Base-by-base conservation (phyloP, 2,329 filamentous ascomycete genomes). In the Cladosporium sp. region DNA sequence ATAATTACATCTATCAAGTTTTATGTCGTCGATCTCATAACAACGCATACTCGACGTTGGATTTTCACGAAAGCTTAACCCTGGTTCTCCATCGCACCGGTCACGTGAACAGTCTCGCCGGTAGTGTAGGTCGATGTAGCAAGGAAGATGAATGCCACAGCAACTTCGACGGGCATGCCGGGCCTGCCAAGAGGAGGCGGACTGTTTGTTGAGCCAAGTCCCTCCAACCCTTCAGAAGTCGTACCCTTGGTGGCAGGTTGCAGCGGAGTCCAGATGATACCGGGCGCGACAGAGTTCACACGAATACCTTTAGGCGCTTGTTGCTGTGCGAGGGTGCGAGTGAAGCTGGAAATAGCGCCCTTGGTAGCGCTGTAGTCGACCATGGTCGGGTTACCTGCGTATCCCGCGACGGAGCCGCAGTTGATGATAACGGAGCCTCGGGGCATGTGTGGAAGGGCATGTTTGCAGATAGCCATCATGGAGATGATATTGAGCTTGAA, bases 391-490 rank as follows among this genome's bases (percentile, higher is more conserved):
- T 68, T 81, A 1, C 83, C 82, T 58, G 80, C 75, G 70, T 83
- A 63, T 39, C 43, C 56, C 2, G 55, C 58, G 0, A 80, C 75
- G 0, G 81, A 84, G 1, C 80, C 78, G 1, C 78, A 79, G 70
- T 85, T 85, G 70, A 85, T 82, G 63, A 85, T 84, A 2, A 77
- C 80, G 40, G 34, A 61, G 9, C 72, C 72, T 4, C 81, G 80
- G 58, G 77, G 74, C 81, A 85, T 82, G 63, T 84, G 78, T 5
- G 78, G 78, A 7, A 85, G 68, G 0, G 82, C 75, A 61, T 78
- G 84, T 66, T 85, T 85, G 5, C 80, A 80, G 61, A 85, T 73
- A n/a, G 82, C 81, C 65, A 86, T 82, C 74, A 84, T 84, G 57
- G 80, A 77, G 8, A 84, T 64, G 34, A 85, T 80, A 60, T 85